Percentiles rank a stretch among this genome's conserved stretches.
Conservation (phyloP, 352 stramenopile species). For the Blastocystis sp. region DNA sequence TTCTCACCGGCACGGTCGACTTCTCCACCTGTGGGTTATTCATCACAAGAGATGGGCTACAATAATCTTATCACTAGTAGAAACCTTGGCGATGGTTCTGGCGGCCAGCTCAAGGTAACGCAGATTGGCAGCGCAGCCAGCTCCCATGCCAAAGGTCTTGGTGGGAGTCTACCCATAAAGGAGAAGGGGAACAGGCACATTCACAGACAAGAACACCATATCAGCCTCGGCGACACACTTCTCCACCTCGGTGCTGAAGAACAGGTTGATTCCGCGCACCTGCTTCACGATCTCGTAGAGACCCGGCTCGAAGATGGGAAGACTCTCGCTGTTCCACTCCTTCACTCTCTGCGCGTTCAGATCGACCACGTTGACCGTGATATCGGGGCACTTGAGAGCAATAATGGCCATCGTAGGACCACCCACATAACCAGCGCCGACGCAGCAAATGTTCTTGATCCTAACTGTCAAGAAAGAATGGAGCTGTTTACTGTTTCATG, state of each 20-base stretch:
- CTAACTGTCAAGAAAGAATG: neutral
- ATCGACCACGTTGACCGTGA: conserved; percentile 95
- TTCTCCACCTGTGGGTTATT: neutral
- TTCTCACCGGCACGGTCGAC: too few species aligned
- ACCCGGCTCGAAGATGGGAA: conserved; percentile 98
- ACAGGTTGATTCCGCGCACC: too few species aligned
- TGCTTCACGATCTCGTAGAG: conserved; percentile 75
- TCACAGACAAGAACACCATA: conserved; percentile 82
- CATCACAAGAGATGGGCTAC: neutral
- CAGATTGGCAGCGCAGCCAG: too few species aligned
- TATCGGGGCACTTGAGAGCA: conserved; percentile 89
- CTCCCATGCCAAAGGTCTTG: too few species aligned
- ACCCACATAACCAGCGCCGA: conserved; percentile 96
- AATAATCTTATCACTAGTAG: too few species aligned
- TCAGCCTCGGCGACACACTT: too few species aligned
- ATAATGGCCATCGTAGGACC: conserved; percentile 99
- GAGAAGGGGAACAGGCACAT: conserved; percentile 27
- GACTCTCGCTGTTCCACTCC: conserved; percentile 90
- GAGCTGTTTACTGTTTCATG: neutral
- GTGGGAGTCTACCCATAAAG: neutral
- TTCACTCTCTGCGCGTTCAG: conserved; percentile 90
- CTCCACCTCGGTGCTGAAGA: too few species aligned
- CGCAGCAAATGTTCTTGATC: conserved; percentile 73
- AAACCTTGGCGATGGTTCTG: too few species aligned
- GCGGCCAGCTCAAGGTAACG: too few species aligned